These are phyloP conservation scores for Dysphania ambrosioides DNA, from an alignment of 148 eudicot genomes.

Conservation along the genomic window DNA sequence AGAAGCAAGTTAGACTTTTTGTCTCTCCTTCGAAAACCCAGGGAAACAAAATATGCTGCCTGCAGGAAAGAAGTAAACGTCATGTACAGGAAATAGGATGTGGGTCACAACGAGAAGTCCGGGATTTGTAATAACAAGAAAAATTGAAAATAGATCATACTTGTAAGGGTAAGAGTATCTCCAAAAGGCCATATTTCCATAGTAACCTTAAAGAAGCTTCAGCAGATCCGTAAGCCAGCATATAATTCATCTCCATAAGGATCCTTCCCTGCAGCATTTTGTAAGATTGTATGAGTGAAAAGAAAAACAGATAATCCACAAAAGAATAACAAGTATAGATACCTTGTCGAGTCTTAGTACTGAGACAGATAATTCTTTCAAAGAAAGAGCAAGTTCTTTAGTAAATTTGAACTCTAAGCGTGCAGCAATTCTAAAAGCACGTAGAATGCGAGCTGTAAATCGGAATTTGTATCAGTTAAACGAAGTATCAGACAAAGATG, in stretches of 20 bases:
- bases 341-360: slow-evolving; percentile 32
- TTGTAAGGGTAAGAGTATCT: slow-evolving; percentile 35
- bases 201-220: slow-evolving; percentile 34
- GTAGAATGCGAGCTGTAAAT: slow-evolving; percentile 33
- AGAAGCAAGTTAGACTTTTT: slow-evolving; percentile 33
- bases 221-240: slow-evolving; percentile 36
- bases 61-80: not conserved
- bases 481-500: slow-evolving; percentile 6
- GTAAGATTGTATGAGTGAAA: slow-evolving; percentile 3
- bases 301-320: not conserved
- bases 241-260: slow-evolving; percentile 35
- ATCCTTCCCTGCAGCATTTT: slow-evolving; percentile 30
- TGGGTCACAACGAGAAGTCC: not conserved
- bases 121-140: not conserved
- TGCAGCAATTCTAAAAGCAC: slow-evolving; percentile 35
- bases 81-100: not conserved
- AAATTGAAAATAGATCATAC: slow-evolving; percentile 5
- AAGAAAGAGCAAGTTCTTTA: slow-evolving; percentile 28
- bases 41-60: slow-evolving; percentile 36
- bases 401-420: slow-evolving; percentile 31
- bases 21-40: slow-evolving; percentile 36
- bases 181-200: slow-evolving; percentile 37
- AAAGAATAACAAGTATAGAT: not conserved
- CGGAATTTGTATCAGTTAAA: slow-evolving; percentile 1
- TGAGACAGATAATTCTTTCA: slow-evolving; percentile 29